Conservation (phyloP, 441 rosid species). For the Arabidopsis hybrid region DNA sequence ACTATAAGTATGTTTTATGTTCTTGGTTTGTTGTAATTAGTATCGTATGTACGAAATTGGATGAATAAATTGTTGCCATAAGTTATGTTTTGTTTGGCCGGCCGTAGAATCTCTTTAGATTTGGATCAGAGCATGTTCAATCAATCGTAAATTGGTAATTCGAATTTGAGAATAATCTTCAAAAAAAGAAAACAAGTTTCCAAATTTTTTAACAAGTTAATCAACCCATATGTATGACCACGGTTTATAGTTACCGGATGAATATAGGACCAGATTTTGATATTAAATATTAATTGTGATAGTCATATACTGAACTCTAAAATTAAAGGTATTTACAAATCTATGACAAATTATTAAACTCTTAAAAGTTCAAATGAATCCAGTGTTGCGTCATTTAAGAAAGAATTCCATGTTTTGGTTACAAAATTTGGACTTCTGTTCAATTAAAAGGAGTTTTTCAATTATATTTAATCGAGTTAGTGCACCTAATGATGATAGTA, state of each 20-base stretch:
- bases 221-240: neutral
- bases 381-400: neutral
- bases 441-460: neutral
- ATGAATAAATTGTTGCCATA: constrained; percentile 34
- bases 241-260: neutral
- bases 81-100: constrained; percentile 21
- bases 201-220: neutral
- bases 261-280: neutral
- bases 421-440: neutral
- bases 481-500: constrained; percentile 33
- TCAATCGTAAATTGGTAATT: neutral
- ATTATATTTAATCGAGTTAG: constrained; percentile 24
- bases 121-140: constrained; percentile 26
- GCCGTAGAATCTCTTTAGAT: constrained; percentile 16
- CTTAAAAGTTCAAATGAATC: neutral
- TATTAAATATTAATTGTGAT: neutral
- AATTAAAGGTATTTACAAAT: neutral
- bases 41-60: constrained; percentile 20
- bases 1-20: constrained; percentile 11
- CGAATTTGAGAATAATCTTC: neutral
- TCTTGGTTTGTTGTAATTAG: constrained; percentile 20
- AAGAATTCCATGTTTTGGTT: constrained; percentile 2
- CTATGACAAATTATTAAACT: neutral
- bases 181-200: neutral
- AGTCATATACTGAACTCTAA: neutral